phyloP scores from a whole-genome alignment of 108 stramenopile species.

The Seminavis robusta region DNA sequence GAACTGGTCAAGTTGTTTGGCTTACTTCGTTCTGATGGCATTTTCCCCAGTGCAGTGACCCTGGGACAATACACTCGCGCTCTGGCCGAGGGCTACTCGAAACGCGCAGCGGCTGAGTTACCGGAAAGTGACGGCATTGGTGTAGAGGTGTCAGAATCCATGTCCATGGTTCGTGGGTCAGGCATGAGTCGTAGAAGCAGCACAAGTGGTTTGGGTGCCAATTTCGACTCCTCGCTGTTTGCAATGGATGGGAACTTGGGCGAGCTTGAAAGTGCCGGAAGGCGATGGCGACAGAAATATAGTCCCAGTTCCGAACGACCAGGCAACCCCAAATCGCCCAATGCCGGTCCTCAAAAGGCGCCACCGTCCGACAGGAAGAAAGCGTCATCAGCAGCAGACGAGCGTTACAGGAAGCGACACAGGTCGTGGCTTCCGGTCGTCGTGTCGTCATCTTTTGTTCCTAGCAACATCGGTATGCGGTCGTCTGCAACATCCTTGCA shows the following conservation, averaged over 20 bases:
- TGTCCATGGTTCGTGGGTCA: neutral
- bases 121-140: constrained; percentile 19
- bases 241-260: constrained; percentile 54
- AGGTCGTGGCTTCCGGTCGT: constrained; percentile 64
- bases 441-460: constrained; percentile 67
- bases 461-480: neutral
- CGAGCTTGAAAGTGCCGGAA: constrained; percentile 59
- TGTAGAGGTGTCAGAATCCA: constrained; percentile 13
- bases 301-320: neutral
- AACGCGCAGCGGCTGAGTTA: constrained; percentile 25
- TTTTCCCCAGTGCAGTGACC: constrained; percentile 82
- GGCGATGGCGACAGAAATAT: constrained; percentile 57
- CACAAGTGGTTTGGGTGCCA: neutral
- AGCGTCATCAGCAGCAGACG: constrained; percentile 1
- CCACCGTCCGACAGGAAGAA: constrained; percentile 12
- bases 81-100: constrained; percentile 87
- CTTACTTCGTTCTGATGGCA: constrained; percentile 73
- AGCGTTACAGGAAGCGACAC: neutral
- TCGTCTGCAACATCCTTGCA: neutral
- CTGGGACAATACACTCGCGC: constrained; percentile 84
- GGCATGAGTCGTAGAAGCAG: neutral
- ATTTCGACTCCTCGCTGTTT: constrained; percentile 21
- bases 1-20: constrained; percentile 81
- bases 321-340: neutral
- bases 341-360: neutral